Evolutionary conservation across 2,329 filamentous ascomycete species (phyloP).

Genomic region (Ophidiomyces ophidiicola): DNA sequence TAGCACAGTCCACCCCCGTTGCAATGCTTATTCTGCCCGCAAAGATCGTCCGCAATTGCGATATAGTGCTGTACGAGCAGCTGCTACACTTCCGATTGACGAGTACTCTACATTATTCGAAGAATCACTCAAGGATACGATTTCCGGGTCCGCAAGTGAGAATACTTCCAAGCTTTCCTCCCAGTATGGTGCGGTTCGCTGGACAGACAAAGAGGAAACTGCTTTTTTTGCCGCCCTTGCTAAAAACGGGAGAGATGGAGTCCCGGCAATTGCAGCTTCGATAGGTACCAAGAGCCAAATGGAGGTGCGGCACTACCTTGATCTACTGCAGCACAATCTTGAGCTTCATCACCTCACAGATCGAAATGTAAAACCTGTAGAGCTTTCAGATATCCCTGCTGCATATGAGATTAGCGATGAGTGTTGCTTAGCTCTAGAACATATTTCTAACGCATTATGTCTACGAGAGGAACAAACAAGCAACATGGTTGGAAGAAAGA

Average conservation of each 20-base stretch:
- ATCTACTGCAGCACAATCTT: constrained; percentile 45
- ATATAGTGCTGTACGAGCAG: constrained; percentile 4
- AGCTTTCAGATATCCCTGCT: constrained; percentile 51
- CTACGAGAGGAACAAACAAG: constrained; percentile 53
- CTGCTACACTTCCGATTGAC: constrained; percentile 19
- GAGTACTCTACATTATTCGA: constrained; percentile 44
- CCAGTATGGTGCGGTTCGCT: constrained; percentile 57
- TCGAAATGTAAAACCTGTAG: constrained; percentile 28
- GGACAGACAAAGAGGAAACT: constrained; percentile 60
- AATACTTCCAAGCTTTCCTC: constrained; percentile 27
- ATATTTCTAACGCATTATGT: constrained; percentile 54
- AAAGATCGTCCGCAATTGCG: neutral
- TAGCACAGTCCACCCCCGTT: constrained; percentile 10
- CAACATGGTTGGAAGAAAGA: constrained; percentile 45
- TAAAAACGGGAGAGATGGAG: constrained; percentile 51
- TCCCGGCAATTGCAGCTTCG: constrained; percentile 48
- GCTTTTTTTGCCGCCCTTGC: constrained; percentile 54
- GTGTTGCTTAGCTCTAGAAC: constrained; percentile 54
- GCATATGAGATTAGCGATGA: constrained; percentile 59
- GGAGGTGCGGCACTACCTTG: constrained; percentile 61
- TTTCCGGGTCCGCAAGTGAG: constrained; percentile 10
- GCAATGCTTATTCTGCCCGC: constrained; percentile 1
- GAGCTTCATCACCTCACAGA: constrained; percentile 31
- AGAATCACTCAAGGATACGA: constrained; percentile 38
- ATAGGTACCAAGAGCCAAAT: constrained; percentile 60